A percentile compares a stretch with the other conserved stretches of the same genome.
phyloP scores from a whole-genome alignment of 768 basidiomycete species.

The Mycena metata region DNA sequence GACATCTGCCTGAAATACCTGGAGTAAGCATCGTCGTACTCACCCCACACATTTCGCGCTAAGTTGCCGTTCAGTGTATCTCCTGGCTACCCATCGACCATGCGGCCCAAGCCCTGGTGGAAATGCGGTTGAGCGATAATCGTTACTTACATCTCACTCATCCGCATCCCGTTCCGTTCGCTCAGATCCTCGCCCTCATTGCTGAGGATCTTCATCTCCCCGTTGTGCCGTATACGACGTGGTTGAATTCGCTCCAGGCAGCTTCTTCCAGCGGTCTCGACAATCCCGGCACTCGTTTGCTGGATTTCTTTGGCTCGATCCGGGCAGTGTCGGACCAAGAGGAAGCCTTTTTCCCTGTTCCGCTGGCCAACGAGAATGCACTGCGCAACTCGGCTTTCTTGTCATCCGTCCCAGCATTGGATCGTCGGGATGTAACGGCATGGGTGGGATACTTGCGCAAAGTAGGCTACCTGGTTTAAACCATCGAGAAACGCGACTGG shows the following conservation, averaged over 20 bases:
- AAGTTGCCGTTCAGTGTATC: conserved; percentile 31
- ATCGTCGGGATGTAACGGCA: background rate
- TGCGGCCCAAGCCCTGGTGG: background rate
- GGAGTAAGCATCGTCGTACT: conserved; percentile 44
- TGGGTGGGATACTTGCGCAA: conserved; percentile 3
- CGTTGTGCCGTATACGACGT: conserved; percentile 5
- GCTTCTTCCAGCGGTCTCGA: background rate
- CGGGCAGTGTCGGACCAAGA: background rate
- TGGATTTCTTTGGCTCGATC: conserved; percentile 5
- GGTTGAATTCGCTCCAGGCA: conserved; percentile 1
- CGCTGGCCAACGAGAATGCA: background rate
- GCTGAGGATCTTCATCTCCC: background rate
- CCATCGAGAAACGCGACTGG: too few relatives aligned
- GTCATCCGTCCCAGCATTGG: background rate
- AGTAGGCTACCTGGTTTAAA: background rate
- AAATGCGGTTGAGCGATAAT: background rate
- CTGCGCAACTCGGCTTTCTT: background rate
- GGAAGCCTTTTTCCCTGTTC: conserved; percentile 11
- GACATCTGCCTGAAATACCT: conserved; percentile 47
- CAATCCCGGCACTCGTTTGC: conserved; percentile 2
- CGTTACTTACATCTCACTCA: conserved; percentile 14
- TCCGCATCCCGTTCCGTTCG: conserved; percentile 7
- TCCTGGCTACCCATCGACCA: conserved; percentile 45
- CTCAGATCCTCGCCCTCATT: background rate
- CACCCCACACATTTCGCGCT: background rate